Conservation (phyloP, 495 filamentous ascomycete species). For the Articulospora tetracladia region DNA sequence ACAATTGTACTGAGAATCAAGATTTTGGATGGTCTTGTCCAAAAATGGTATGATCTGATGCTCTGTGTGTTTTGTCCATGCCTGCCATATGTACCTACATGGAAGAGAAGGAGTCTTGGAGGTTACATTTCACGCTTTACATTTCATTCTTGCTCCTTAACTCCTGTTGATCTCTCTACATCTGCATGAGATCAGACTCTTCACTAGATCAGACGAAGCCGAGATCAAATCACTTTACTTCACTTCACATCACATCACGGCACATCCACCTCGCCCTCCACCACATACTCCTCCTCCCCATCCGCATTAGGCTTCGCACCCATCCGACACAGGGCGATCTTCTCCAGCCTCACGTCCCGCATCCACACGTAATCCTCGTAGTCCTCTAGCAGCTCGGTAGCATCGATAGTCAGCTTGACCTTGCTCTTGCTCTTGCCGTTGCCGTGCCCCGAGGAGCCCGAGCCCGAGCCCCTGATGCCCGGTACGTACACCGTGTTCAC, state of each 20-base stretch:
- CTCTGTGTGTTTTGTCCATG: no score
- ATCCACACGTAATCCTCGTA: conserved; percentile 60
- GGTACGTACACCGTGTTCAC: conserved; percentile 83
- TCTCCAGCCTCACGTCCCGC: conserved; percentile 54
- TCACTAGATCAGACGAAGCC: no score
- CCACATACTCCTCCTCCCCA: conserved; percentile 40
- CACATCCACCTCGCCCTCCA: conserved; percentile 42
- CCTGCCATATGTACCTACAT: no score
- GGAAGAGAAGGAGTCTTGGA: no score
- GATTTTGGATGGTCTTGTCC: no score
- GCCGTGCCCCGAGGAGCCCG: conserved; percentile 24
- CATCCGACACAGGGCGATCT: conserved; percentile 72
- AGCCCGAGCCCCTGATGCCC: conserved; percentile 25
- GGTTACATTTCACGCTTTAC: no score
- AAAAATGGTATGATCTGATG: no score
- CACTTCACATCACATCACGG: not conserved
- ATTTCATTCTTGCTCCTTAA: no score
- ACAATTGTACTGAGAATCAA: no score
- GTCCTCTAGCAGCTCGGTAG: conserved; percentile 41
- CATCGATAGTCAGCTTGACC: conserved; percentile 48
- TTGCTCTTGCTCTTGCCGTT: conserved; percentile 28
- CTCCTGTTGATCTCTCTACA: no score
- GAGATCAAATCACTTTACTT: no score
- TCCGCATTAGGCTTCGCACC: conserved; percentile 60
- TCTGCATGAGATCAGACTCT: no score